Evolutionary conservation across 2,329 filamentous ascomycete genomes (phyloP).

Genomic region (Hypocrella siamensis): DNA sequence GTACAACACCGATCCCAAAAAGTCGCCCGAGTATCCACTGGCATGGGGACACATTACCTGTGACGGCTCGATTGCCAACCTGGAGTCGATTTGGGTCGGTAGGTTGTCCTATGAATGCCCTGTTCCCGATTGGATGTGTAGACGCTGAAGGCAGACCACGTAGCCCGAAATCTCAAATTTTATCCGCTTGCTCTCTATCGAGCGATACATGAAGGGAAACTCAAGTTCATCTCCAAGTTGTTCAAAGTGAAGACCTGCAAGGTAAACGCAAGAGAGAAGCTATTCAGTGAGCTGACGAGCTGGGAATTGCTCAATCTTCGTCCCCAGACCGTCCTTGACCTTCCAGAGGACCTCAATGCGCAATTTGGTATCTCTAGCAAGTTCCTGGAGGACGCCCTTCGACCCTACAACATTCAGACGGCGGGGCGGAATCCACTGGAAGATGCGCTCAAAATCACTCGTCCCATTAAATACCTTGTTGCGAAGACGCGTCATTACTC

Average conservation of each 20-base stretch:
- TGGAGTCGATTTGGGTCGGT: conserved; percentile 28
- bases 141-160: background rate
- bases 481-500: conserved; percentile 29
- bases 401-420: conserved; percentile 19
- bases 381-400: conserved; percentile 13
- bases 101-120: too few relatives aligned
- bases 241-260: conserved; percentile 20
- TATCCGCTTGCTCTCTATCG: conserved; percentile 23
- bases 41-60: conserved; percentile 30
- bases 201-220: conserved; percentile 19
- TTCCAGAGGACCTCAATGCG: conserved; percentile 19
- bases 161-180: conserved; percentile 30
- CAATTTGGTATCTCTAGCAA: conserved; percentile 22
- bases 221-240: conserved; percentile 19
- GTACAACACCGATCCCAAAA: conserved; percentile 17
- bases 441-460: conserved; percentile 13
- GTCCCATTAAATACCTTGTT: conserved; percentile 20
- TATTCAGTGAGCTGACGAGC: conserved; percentile 18
- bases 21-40: conserved; percentile 9
- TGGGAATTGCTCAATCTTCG: conserved; percentile 31
- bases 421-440: conserved; percentile 22
- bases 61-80: conserved; percentile 28
- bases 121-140: too few relatives aligned
- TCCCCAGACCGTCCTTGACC: conserved; percentile 20
- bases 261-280: conserved; percentile 11